These are phyloP conservation scores for Canavalia ensiformis DNA, from an alignment of 306 rosid genomes.

Conservation along the genomic window DNA sequence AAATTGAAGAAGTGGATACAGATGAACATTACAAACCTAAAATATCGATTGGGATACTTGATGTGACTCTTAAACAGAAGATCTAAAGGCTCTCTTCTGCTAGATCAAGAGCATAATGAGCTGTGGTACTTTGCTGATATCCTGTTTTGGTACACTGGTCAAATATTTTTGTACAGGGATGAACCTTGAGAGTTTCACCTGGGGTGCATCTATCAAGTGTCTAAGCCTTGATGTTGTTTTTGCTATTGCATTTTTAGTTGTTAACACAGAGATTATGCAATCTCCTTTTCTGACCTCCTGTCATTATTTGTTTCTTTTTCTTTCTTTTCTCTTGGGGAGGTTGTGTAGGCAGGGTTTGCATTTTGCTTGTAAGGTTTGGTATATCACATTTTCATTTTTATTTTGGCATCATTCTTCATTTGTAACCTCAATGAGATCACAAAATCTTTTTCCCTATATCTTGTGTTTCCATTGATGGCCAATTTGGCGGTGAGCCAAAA, in stretches of 20 bases:
- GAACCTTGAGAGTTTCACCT: conserved; percentile 40
- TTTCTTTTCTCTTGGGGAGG: conserved; percentile 11
- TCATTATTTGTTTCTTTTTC: conserved; percentile 19
- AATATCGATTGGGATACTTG: conserved; percentile 70
- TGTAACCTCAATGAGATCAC: conserved; percentile 45
- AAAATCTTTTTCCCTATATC: conserved; percentile 33
- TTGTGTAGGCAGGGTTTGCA: conserved; percentile 17
- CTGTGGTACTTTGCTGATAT: conserved; percentile 17
- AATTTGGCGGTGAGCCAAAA: conserved; percentile 28
- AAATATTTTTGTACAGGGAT: conserved; percentile 39
- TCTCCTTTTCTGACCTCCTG: conserved; percentile 17
- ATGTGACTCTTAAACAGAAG: conserved; percentile 70
- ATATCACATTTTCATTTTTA: neutral
- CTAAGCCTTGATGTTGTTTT: conserved; percentile 46
- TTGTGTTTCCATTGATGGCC: conserved; percentile 31
- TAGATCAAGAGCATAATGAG: conserved; percentile 40
- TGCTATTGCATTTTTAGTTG: conserved; percentile 38
- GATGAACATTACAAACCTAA: conserved; percentile 93
- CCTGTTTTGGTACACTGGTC: conserved; percentile 41
- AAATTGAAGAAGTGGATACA: conserved; percentile 96
- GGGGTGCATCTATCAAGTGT: conserved; percentile 39
- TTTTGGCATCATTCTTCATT: conserved; percentile 35
- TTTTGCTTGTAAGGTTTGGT: conserved; percentile 45
- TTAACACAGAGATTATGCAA: conserved; percentile 44
- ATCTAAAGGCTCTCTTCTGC: conserved; percentile 48